Evolutionary conservation across 306 rosid species (phyloP).

Genomic region (Ormosia semicastrata): DNA sequence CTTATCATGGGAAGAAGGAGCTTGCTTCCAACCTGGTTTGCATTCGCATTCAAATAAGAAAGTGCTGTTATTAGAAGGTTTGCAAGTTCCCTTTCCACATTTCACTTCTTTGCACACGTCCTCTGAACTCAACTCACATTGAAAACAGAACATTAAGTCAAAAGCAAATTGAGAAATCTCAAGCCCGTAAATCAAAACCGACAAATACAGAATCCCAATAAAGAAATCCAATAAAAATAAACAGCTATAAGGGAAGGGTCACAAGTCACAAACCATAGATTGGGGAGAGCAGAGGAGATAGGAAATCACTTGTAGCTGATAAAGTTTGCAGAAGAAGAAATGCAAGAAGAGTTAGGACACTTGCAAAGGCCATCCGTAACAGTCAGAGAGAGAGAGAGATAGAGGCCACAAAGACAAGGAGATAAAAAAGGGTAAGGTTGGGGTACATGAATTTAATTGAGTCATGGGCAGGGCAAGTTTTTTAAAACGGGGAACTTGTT

Average conservation of each 20-base stretch:
- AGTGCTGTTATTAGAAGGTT: conserved; percentile 45
- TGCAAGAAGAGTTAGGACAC: conserved; percentile 20
- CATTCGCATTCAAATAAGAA: conserved; percentile 61
- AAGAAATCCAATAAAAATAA: background rate
- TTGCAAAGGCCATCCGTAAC: conserved; percentile 42
- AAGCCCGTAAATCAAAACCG: background rate
- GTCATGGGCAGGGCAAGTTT: background rate
- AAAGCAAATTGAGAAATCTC: background rate
- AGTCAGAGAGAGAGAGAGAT: background rate
- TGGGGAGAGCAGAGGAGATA: conserved; percentile 57
- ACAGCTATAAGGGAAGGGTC: background rate
- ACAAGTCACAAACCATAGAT: conserved; percentile 43
- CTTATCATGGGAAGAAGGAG: conserved; percentile 22
- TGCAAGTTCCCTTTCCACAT: conserved; percentile 77
- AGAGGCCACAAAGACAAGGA: background rate
- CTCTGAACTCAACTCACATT: conserved; percentile 38
- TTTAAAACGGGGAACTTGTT: background rate
- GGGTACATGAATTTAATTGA: background rate
- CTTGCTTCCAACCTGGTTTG: conserved; percentile 65
- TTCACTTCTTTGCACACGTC: conserved; percentile 51
- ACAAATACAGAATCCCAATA: background rate
- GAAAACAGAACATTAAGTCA: background rate
- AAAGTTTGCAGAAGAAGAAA: conserved; percentile 37
- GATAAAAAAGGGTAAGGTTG: background rate
- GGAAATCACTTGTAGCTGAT: conserved; percentile 27